phyloP scores from a whole-genome alignment of 106 monocot genomes.

The Cymbidium sinense region DNA sequence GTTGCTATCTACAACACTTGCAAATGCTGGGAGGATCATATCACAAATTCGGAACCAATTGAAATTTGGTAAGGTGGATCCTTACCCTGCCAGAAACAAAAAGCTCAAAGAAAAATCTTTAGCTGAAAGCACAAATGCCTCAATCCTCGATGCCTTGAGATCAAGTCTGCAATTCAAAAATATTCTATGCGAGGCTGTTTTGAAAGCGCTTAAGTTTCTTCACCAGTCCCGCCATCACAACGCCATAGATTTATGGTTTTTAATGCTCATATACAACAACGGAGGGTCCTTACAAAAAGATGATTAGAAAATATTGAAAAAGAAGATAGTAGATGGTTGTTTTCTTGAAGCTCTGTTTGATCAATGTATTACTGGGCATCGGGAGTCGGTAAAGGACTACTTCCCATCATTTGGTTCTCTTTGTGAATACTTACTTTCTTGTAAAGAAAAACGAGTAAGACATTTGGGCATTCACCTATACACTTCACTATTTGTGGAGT shows the following conservation, averaged over 20 bases:
- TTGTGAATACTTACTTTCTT: slow-evolving; percentile 59
- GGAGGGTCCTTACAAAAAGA: slow-evolving; percentile 71
- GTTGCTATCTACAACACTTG: slow-evolving; percentile 57
- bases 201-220: slow-evolving; percentile 71
- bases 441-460: slow-evolving; percentile 67
- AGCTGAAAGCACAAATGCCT: slow-evolving; percentile 40
- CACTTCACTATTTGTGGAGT: slow-evolving; percentile 66
- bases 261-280: slow-evolving; percentile 69
- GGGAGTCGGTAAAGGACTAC: slow-evolving; percentile 72
- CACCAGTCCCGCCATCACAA: slow-evolving; percentile 62
- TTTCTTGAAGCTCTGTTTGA: slow-evolving; percentile 57
- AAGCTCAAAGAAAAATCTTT: slow-evolving; percentile 69
- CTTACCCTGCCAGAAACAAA: slow-evolving; percentile 33
- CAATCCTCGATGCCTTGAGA: slow-evolving; percentile 60
- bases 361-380: slow-evolving; percentile 79
- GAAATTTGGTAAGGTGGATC: no score
- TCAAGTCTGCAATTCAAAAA: slow-evolving; percentile 71
- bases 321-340: slow-evolving; percentile 66
- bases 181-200: slow-evolving; percentile 70
- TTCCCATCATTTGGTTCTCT: slow-evolving; percentile 73
- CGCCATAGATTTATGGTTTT: slow-evolving; percentile 83
- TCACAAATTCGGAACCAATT: slow-evolving; percentile 72
- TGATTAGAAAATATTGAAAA: slow-evolving; percentile 73
- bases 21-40: slow-evolving; percentile 71
- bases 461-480: slow-evolving; percentile 67